Base-by-base conservation (phyloP, 2,329 filamentous ascomycete genomes). In the Chalaropsis thielavioides region DNA sequence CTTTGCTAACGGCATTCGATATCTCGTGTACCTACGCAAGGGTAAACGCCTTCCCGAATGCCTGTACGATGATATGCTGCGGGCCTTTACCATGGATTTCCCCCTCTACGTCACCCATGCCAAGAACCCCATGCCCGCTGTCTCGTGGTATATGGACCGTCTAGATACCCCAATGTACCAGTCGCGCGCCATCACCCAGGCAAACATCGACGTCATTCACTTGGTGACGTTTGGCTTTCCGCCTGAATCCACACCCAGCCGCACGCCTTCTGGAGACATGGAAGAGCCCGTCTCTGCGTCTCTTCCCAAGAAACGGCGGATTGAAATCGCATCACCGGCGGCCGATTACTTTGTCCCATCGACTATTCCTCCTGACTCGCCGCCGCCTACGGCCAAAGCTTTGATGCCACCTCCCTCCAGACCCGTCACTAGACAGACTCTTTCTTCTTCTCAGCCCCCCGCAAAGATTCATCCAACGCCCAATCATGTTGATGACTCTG, bases 31-130 rank as follows among this genome's bases (percentile, higher is more conserved):
- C 62, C 71, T 80, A 1, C 71, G 72, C 51, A 69, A 71, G 27
- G 68, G 71, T 13, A 71, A 72, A 8, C 62, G 68, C 3, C 69
- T 81, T 19, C 73, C 75, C 13, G 74, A 75, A 27, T 79, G 73
- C 63, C 69, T 81, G 0, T 83, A 77, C 66, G 81, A 83, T 68
- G 81, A 83, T 64, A 80, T 82, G 63, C 76, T 83, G 38, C 72
- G 76, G 7, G 70, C 72, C 1, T 82, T 78, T 62, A 72, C 75
- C 1, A 70, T 70, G 0, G 74, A 76, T 0, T 83, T 76, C 68
- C 68, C 75, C 6, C 68, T 69, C 0, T 81, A 82, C 64, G 73
- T 78, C 27, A 68, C 67, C 1, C 69, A 70, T 24, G 69, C 44
- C 19, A 63, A 46, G 62, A 63, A 72, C 24, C 68, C 73, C 0